Evolutionary conservation across 2,329 filamentous ascomycete genomes (phyloP).

Genomic region (Talaromyces funiculosus): DNA sequence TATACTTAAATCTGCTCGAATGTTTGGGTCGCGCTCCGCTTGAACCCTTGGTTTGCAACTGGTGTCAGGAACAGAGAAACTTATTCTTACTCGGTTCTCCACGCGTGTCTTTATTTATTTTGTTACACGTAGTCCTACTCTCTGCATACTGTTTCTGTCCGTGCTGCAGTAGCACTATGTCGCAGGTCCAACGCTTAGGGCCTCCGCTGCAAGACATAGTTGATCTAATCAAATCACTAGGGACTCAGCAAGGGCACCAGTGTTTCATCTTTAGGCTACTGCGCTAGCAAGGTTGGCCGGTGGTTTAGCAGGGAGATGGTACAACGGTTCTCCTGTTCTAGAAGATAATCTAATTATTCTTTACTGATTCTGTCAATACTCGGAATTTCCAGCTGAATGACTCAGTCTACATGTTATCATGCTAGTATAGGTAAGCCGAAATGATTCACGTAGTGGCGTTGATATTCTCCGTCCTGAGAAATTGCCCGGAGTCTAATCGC

Average conservation of each 20-base stretch:
- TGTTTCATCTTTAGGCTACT: constrained; percentile 19
- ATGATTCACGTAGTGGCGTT: not conserved
- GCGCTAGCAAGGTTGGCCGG: not conserved
- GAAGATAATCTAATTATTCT: not conserved
- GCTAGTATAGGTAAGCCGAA: not conserved
- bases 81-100: not conserved
- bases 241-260: constrained; percentile 17
- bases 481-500: not conserved
- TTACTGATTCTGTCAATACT: not conserved
- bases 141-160: not conserved
- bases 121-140: not conserved
- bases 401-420: not conserved
- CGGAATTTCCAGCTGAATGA: not conserved
- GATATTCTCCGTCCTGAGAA: not conserved
- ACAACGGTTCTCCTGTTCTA: not conserved
- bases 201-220: not conserved
- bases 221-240: not conserved
- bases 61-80: not conserved
- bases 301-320: not conserved
- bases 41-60: not conserved
- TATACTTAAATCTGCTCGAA: not conserved
- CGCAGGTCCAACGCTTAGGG: not conserved
- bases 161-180: not conserved
- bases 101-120: not conserved
- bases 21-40: constrained; percentile 6